Percentiles rank a stretch among this genome's conserved stretches.
phyloP scores from a whole-genome alignment of 176 grass and related monocot species.

The Carex littledalei region DNA sequence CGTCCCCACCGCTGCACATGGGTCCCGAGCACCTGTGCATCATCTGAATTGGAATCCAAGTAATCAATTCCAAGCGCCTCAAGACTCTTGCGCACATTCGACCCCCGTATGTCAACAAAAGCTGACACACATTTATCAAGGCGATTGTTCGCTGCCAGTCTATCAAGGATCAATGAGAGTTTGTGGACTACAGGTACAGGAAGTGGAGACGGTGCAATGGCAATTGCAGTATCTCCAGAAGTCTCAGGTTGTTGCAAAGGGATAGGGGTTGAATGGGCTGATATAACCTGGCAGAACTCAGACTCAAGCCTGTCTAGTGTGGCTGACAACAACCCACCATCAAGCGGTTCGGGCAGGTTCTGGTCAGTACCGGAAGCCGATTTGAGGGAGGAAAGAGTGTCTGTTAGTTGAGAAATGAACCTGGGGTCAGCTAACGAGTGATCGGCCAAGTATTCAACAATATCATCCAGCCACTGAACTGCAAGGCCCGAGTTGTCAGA shows the following conservation, averaged over 20 bases:
- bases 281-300: conserved; percentile 62
- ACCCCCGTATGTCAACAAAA: conserved; percentile 35
- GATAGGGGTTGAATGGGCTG: conserved; percentile 43
- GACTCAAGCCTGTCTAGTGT: conserved; percentile 58
- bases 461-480: conserved; percentile 76
- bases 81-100: conserved; percentile 47
- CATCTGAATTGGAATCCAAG: conserved; percentile 23
- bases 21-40: conserved; percentile 39
- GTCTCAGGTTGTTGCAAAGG: conserved; percentile 31
- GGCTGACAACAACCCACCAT: conserved; percentile 62
- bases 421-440: conserved; percentile 64
- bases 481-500: conserved; percentile 71
- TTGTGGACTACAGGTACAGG: conserved; percentile 46
- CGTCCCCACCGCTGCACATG: conserved; percentile 40
- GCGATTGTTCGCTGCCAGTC: conserved; percentile 23
- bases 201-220: conserved; percentile 29
- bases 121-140: conserved; percentile 26
- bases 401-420: conserved; percentile 55
- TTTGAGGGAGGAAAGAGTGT: conserved; percentile 40
- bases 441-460: conserved; percentile 86
- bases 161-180: conserved; percentile 55
- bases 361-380: not conserved
- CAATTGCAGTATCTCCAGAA: not conserved
- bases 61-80: conserved; percentile 48
- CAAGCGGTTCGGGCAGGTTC: conserved; percentile 30